Conservation (phyloP, 225 moss, liverwort and hornwort genomes). For the Antitrichia curtipendula region DNA sequence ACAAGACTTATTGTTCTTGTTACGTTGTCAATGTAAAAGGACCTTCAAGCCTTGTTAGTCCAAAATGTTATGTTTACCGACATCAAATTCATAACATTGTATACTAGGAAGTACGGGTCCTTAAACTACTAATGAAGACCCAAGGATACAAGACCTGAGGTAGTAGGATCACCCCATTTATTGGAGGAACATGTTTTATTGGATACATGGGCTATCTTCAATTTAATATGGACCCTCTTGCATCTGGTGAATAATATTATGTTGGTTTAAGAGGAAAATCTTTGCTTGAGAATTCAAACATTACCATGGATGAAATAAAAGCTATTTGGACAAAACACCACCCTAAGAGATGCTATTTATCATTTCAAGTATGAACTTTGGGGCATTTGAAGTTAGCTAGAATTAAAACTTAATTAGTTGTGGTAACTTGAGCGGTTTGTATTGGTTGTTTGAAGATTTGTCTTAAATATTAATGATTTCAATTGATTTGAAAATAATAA, state of each 20-base stretch:
- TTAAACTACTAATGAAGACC: not conserved
- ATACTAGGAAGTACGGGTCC: fast-evolving
- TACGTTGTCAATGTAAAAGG: too few species aligned
- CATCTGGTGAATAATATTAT: not conserved
- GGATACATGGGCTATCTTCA: not conserved
- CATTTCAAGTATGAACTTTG: not conserved
- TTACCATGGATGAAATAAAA: fast-evolving
- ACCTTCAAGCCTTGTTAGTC: not conserved
- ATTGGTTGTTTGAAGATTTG: not conserved
- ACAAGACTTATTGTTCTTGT: not conserved
- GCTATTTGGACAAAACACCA: not conserved
- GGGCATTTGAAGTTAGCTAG: not conserved
- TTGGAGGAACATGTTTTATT: too few species aligned
- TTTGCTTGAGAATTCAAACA: not conserved
- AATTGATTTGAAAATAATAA: too few species aligned
- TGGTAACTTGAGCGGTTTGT: too few species aligned
- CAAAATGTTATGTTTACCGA: not conserved
- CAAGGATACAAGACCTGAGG: too few species aligned
- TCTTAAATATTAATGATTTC: not conserved
- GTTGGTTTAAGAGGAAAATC: not conserved
- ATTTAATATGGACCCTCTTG: fast-evolving
- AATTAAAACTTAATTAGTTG: not conserved
- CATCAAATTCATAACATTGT: not conserved
- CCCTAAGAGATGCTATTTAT: not conserved
- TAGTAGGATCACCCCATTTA: too few species aligned